phyloP scores from a whole-genome alignment of 768 basidiomycete genomes.

The Mycena metata region DNA sequence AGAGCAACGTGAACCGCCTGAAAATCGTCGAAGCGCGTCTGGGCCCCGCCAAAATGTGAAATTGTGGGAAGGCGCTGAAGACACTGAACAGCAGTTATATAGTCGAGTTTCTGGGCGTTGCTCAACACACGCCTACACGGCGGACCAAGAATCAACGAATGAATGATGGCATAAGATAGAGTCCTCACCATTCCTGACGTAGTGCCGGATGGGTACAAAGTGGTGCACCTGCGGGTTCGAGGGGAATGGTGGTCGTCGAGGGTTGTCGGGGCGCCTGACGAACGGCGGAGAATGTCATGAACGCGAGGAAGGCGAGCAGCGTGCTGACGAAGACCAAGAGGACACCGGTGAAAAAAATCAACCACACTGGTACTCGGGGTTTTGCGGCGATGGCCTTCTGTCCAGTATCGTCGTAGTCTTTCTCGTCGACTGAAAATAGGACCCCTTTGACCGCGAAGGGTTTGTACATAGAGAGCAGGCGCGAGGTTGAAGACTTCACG shows the following conservation, averaged over 20 bases:
- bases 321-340: conserved; percentile 32
- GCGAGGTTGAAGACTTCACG: background rate
- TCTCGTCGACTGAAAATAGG: background rate
- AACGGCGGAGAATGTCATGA: conserved; percentile 20
- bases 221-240: background rate
- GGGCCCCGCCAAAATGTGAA: conserved; percentile 39
- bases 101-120: conserved; percentile 45
- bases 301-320: conserved; percentile 26
- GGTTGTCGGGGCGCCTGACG: background rate
- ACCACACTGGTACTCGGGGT: conserved; percentile 7
- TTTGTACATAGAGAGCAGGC: background rate
- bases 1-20: conserved; percentile 51
- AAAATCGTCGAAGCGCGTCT: conserved; percentile 57
- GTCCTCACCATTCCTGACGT: conserved; percentile 23
- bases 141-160: background rate
- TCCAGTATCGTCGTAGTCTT: background rate
- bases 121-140: conserved; percentile 46
- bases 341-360: conserved; percentile 17
- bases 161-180: background rate
- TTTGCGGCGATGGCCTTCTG: background rate
- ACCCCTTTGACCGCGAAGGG: background rate
- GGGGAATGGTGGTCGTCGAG: background rate
- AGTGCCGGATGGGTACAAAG: conserved; percentile 15
- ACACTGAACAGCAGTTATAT: conserved; percentile 48
- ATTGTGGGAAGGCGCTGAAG: conserved; percentile 48